Base-by-base conservation (phyloP, 164 flowering plant genomes). In the Chloranthus sessilifolius region DNA sequence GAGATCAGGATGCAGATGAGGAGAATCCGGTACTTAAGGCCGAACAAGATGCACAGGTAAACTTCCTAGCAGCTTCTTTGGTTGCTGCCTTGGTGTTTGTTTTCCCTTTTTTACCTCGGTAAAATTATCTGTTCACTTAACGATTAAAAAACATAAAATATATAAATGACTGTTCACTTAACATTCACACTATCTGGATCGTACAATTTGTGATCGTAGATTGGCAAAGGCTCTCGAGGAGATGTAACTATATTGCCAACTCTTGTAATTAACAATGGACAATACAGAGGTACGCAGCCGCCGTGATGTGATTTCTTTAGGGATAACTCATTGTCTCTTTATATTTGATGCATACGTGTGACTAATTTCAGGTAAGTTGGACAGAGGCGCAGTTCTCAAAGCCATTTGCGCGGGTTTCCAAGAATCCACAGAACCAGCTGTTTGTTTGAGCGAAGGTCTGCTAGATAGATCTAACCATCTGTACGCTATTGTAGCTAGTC, bases 181-280 rank as follows among this genome's bases (percentile, higher is more conserved):
- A n/a, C n/a, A n/a, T n/a, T n/a, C n/a, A 5, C 5, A 14, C 23
- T 12, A 33, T 16, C 22, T 43, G 3, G n/a, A 24, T 12, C 5
- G 3, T 57, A 22, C 16, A 16, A 17, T 23, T 59, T 53, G 16
- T 50, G 30, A 12, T 35, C 52, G 51, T 75, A 88, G 96, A 75
- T 88, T 51, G 98, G 96, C 38, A 82, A 79, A 60, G 96, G 90
- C 20, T 44, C 95, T 20, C 86, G 96, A 29, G 96, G 98, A 50
- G 96, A 88, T 70, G 96, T 92, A 42, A 92, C 98, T 37, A 92
- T 88, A 55, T 69, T 92, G 70, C 98, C 98, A 14, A 92, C 98
- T 49, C 96, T 92, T 64, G 83, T 92, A 4, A 77, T 92, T 43
- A 92, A 88, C 67, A 73, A 78, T 56, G 71, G 95, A 59, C 95